phyloP scores from a whole-genome alignment of 75 land plant species.

The Cryptomeria japonica region DNA sequence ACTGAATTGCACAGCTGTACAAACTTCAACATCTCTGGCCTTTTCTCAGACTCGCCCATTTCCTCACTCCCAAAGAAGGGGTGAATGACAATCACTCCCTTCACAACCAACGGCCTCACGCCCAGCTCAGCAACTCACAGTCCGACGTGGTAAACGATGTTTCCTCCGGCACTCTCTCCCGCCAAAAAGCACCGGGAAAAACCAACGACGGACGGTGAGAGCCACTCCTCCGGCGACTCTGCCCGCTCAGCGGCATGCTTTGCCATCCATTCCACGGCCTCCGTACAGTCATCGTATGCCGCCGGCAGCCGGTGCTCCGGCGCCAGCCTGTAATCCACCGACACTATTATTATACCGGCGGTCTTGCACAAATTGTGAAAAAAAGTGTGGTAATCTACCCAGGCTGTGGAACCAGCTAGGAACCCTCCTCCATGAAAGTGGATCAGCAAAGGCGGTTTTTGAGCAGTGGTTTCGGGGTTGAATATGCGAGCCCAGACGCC shows the following conservation, averaged over 20 bases:
- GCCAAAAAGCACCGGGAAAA: constrained; percentile 13
- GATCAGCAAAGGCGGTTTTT: background rate
- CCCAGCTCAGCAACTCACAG: constrained; percentile 14
- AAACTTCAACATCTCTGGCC: constrained; percentile 1
- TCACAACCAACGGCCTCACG: constrained; percentile 5
- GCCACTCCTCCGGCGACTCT: background rate
- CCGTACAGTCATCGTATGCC: constrained; percentile 4
- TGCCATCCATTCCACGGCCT: constrained; percentile 18
- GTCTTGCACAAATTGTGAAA: background rate
- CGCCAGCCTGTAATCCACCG: constrained; percentile 10
- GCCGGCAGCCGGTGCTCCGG: constrained; percentile 14
- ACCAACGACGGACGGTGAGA: constrained; percentile 12
- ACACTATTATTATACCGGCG: background rate
- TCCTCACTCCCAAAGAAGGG: constrained; percentile 30
- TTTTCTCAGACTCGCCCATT: constrained; percentile 10
- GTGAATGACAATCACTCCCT: constrained; percentile 16
- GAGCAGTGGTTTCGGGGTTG: background rate
- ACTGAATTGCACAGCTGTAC: constrained; percentile 17
- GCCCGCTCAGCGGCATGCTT: constrained; percentile 26
- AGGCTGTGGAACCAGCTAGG: background rate
- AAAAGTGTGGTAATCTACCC: background rate
- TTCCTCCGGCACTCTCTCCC: constrained; percentile 41
- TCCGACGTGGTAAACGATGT: constrained; percentile 33
- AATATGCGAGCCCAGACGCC: constrained; percentile 33
- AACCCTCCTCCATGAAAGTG: constrained; percentile 6